Base-by-base conservation (phyloP, 2,329 filamentous ascomycete species). In the Xylaria sp. region DNA sequence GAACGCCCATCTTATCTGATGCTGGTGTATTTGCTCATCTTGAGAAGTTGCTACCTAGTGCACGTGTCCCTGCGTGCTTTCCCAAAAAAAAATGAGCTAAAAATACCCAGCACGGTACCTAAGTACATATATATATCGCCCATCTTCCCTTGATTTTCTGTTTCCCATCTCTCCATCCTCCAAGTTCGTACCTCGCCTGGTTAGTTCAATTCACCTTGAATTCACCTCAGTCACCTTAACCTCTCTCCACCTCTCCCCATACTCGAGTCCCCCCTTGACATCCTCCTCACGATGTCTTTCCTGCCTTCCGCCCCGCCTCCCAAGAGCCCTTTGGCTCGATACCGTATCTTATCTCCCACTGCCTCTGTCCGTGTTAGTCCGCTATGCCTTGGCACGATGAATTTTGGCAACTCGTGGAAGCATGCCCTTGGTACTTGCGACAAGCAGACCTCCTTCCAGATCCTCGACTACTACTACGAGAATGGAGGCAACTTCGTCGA, bases 401-500 rank as follows among this genome's bases (percentile, higher is more conserved):
- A 77, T 65, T 81, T 85, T 65, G 82, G 82, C n/a, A 72, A 80
- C 10, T 73, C 76, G n/a, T 83, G 80, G 82, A 76, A 76, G 63
- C 71, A 73, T 0, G 78, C 77, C 55, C 82, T 91, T 81, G 88
- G 88, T 37, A 79, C 80, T 44, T 89, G 87, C 72, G 79, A 83
- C 69, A 83, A 89, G 69, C 77, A 83, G 54, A 80, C 80, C 1
- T 78, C 82, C 1, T 86, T 89, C 65, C 76, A 78, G 18, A 83
- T 91, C 30, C 78, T 91, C 7, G 87, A 91, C 68, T 83, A 81
- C 69, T 90, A 83, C 73, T 83, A 81, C 60, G 79, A 80, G 4
- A 79, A 85, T 51, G 72, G 81, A 59, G 88, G 88, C 23, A 91
- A 91, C 74, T 90, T 91, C 72, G 86, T 91, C 68, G 88, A 91